phyloP scores from a whole-genome alignment of 2,329 filamentous ascomycete genomes.

The Aspergillus versicolor region DNA sequence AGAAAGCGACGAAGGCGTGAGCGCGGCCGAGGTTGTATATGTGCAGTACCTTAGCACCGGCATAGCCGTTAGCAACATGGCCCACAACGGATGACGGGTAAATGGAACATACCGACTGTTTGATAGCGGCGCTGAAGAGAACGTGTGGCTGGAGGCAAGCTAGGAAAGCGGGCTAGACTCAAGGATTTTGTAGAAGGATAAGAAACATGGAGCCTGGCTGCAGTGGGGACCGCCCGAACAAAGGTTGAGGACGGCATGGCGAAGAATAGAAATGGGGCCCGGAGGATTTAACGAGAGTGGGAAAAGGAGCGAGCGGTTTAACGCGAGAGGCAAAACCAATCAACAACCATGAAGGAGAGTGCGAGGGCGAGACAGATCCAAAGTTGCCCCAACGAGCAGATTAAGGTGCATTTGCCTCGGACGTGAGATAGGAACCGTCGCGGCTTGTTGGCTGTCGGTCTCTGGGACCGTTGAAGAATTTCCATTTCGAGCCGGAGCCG shows the following conservation, averaged over 20 bases:
- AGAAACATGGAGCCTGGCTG: slow-evolving; percentile 16
- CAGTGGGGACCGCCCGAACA: slow-evolving; percentile 19
- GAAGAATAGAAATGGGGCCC: slow-evolving; percentile 3
- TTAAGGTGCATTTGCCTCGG: background rate
- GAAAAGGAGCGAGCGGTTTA: slow-evolving; percentile 5
- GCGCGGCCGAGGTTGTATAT: slow-evolving; percentile 19
- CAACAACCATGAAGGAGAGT: background rate
- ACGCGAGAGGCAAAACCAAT: background rate
- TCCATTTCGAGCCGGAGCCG: slow-evolving; percentile 1
- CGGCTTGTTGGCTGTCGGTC: background rate
- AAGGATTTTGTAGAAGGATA: slow-evolving; percentile 13
- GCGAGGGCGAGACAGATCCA: background rate
- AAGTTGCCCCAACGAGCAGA: background rate
- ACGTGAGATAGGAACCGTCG: background rate
- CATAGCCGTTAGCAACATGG: background rate
- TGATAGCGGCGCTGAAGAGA: slow-evolving; percentile 10
- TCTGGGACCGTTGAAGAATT: background rate
- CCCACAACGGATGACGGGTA: background rate
- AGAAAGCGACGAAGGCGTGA: slow-evolving; percentile 35
- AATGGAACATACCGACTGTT: slow-evolving; percentile 1
- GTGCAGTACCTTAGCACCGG: background rate
- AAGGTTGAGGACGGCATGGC: slow-evolving; percentile 17
- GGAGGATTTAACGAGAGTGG: slow-evolving; percentile 4
- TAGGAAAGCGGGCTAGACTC: slow-evolving; percentile 6
- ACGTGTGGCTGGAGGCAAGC: slow-evolving; percentile 3